A percentile compares a stretch with the other conserved stretches of the same genome.
phyloP scores from a whole-genome alignment of 2,329 filamentous ascomycete species.

The Calonectria honghensis region DNA sequence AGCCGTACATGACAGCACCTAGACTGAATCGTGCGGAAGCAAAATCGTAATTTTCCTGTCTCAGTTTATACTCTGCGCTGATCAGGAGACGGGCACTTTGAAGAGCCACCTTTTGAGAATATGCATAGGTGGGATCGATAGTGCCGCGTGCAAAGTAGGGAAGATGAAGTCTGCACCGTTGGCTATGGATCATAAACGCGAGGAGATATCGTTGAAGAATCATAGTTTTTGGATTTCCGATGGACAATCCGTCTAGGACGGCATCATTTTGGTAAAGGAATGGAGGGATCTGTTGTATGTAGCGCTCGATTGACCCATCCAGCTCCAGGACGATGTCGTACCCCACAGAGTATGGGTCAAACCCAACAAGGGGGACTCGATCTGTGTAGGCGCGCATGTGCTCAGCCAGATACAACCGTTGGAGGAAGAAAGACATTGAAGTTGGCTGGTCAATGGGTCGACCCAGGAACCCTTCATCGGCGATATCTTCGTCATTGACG shows the following conservation, averaged over 20 bases:
- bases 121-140: conserved; percentile 57
- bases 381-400: conserved; percentile 61
- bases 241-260: background rate
- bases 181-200: conserved; percentile 57
- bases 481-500: conserved; percentile 62
- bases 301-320: conserved; percentile 57
- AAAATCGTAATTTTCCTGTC: conserved; percentile 51
- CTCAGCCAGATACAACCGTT: conserved; percentile 62
- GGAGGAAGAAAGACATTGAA: conserved; percentile 61
- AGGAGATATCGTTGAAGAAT: conserved; percentile 59
- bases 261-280: conserved; percentile 49
- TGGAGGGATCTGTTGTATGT: conserved; percentile 54
- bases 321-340: conserved; percentile 59
- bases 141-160: conserved; percentile 60
- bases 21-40: conserved; percentile 54
- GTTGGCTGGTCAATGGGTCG: conserved; percentile 58
- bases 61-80: conserved; percentile 54
- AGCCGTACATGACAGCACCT: conserved; percentile 57
- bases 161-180: conserved; percentile 60
- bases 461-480: conserved; percentile 53
- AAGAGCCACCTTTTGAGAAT: conserved; percentile 58
- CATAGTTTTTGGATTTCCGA: conserved; percentile 48
- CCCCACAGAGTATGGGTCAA: conserved; percentile 55
- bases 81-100: conserved; percentile 58
- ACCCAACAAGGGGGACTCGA: conserved; percentile 51